Base-by-base conservation (phyloP, 768 basidiomycete species). In the Tephrocybe sp. region DNA sequence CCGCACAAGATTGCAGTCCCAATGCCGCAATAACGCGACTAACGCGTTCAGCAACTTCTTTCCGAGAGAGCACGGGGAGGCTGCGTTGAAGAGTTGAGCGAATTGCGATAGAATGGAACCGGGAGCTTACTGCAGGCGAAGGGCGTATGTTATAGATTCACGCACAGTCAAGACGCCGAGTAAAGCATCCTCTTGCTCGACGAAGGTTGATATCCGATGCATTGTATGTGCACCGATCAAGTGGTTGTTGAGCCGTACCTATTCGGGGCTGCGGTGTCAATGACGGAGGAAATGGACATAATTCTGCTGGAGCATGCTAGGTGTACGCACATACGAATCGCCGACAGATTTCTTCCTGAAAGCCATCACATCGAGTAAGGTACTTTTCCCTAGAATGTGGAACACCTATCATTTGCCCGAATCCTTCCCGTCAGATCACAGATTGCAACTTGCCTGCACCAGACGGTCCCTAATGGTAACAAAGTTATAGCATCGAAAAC, bases 171-270 rank as follows among this genome's bases (percentile, higher is more conserved):
- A 62, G 12, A 79, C 78, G 4, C 82, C 82, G 8, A 83, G 63
- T 1, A 85, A 66, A 0, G 80, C 76, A 53, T 85, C 83, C 52
- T 79, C 77, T 54, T 85, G 82, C 60, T 83, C 82, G 16, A 83
- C 81, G 50, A 79, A 83, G 4, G 69, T 70, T 5, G 63, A 82
- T 42, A 69, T 73, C 42, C 56, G 64, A 50, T 70, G 66, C 65
- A 76, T 75, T 15, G 45, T 38, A n/a, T 46, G 49, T 1, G 61
- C 59, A 15, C 51, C 49, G 1, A 76, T 44, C 2, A 35, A 15
- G 39, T 52, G 54, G 15, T 67, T 67, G 51, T 75, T 73, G 18
- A 76, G 59, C 25, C 46, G 53, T 15, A 59, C 64, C 73, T 74
- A 44, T 46, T 15, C 15, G 16, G 19, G 44, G 7, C 11, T 44